phyloP scores from a whole-genome alignment of 306 rosid genomes.

The Bauhinia variegata region DNA sequence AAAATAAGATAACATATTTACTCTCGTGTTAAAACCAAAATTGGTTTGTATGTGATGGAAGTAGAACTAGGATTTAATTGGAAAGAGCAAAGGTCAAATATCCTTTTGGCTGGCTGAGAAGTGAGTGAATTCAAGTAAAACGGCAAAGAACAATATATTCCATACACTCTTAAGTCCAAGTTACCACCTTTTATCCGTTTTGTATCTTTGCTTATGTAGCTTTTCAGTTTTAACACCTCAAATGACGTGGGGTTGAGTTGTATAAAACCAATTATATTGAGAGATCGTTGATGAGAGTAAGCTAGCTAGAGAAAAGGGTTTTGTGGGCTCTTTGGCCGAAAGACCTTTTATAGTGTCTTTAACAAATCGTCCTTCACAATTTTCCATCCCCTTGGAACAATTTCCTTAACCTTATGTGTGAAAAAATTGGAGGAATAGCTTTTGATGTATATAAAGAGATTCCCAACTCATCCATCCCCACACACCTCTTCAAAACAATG shows the following conservation, averaged over 20 bases:
- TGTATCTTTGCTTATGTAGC: slow-evolving; percentile 6
- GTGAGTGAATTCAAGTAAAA: slow-evolving; percentile 41
- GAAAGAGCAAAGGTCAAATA: slow-evolving; percentile 42
- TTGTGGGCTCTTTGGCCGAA: slow-evolving; percentile 59
- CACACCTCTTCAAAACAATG: too few relatives aligned
- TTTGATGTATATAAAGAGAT: slow-evolving; percentile 68
- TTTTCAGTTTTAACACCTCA: slow-evolving; percentile 57
- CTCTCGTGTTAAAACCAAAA: too few relatives aligned
- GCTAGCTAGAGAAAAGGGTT: slow-evolving; percentile 36
- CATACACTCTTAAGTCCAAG: not conserved
- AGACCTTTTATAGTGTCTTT: slow-evolving; percentile 58
- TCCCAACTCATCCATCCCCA: slow-evolving; percentile 63
- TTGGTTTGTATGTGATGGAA: too few relatives aligned
- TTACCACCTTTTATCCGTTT: not conserved
- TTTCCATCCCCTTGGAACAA: slow-evolving; percentile 39
- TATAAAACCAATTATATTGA: slow-evolving; percentile 44
- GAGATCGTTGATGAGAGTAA: slow-evolving; percentile 7
- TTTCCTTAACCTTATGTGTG: slow-evolving; percentile 41
- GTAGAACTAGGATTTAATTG: slow-evolving; percentile 28
- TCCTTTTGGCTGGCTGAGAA: slow-evolving; percentile 37
- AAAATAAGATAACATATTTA: too few relatives aligned
- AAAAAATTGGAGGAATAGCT: slow-evolving; percentile 41
- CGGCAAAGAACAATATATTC: slow-evolving; percentile 4
- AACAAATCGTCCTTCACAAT: slow-evolving; percentile 39
- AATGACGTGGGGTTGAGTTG: slow-evolving; percentile 52